Evolutionary conservation across 345 rosid species (phyloP).

Genomic region (Aquilaria malaccensis): DNA sequence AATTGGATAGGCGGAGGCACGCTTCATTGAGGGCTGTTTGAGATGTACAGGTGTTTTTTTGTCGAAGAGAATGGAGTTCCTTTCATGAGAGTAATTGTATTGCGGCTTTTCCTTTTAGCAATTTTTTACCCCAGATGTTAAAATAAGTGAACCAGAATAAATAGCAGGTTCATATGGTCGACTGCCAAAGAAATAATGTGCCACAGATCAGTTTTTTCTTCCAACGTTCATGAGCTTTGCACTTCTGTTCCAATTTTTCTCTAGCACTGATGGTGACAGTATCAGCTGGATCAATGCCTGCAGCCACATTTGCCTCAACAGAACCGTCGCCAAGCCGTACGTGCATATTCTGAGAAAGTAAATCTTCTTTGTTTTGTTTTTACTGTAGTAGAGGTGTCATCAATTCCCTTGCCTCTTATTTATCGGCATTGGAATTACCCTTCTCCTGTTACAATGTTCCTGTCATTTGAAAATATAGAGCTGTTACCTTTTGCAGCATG

Average conservation of each 20-base stretch:
- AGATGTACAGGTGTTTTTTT: conserved; percentile 20
- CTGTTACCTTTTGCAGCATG: not conserved
- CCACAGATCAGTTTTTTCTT: conserved; percentile 2
- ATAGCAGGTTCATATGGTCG: conserved; percentile 17
- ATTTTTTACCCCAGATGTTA: conserved; percentile 12
- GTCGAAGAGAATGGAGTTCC: conserved; percentile 17
- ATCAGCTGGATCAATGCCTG: not conserved
- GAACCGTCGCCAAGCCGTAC: not conserved
- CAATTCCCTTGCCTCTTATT: conserved; percentile 28
- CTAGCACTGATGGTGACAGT: not conserved
- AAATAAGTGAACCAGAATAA: conserved; percentile 23
- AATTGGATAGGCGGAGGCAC: conserved; percentile 41
- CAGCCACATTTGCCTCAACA: not conserved
- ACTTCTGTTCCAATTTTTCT: not conserved
- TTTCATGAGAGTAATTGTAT: conserved; percentile 24
- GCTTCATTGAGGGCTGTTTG: conserved; percentile 34
- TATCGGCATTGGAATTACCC: conserved; percentile 18
- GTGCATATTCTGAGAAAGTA: conserved; percentile 3
- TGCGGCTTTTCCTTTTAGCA: conserved; percentile 28
- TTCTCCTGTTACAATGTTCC: not conserved
- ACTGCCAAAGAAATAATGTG: conserved; percentile 11
- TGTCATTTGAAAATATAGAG: not conserved
- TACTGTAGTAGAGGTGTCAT: not conserved
- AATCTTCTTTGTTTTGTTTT: not conserved
- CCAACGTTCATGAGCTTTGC: conserved; percentile 8